These are phyloP conservation scores for Theobroma cacao DNA, from an alignment of 345 rosid genomes.

Conservation along the genomic window DNA sequence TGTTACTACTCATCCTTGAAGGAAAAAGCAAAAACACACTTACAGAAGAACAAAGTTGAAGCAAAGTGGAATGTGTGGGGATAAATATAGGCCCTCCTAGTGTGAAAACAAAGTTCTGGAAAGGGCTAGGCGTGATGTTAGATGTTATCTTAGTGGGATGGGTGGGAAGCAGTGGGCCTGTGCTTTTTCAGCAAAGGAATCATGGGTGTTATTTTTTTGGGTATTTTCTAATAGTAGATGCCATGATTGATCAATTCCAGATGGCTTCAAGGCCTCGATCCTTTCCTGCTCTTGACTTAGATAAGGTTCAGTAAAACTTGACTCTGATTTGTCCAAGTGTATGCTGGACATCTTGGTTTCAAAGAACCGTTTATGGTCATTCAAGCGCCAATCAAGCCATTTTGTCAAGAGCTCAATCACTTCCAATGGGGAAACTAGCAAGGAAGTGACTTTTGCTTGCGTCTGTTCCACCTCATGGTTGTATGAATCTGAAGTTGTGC, in stretches of 20 bases:
- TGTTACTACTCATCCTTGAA: neutral
- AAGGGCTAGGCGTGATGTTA: neutral
- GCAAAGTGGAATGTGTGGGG: neutral
- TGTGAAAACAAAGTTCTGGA: neutral
- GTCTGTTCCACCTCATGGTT: neutral
- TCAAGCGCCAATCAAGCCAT: neutral
- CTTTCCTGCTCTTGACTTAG: neutral
- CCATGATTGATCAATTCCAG: slow-evolving; percentile 9
- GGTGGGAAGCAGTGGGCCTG: neutral
- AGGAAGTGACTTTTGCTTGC: neutral
- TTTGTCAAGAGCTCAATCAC: neutral
- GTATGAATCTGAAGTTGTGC: neutral
- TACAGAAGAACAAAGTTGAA: no score
- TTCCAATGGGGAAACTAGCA: neutral
- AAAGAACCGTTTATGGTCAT: neutral
- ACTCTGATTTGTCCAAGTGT: neutral
- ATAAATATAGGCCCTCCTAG: slow-evolving; percentile 32
- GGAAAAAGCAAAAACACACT: neutral
- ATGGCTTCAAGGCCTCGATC: neutral
- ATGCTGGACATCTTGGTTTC: neutral
- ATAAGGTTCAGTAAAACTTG: neutral
- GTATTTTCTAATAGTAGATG: neutral
- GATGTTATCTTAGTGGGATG: neutral
- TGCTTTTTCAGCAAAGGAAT: neutral
- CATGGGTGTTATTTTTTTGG: slow-evolving; percentile 4